phyloP scores from a whole-genome alignment of 2,329 filamentous ascomycete species.

The Fusarium papillatum region DNA sequence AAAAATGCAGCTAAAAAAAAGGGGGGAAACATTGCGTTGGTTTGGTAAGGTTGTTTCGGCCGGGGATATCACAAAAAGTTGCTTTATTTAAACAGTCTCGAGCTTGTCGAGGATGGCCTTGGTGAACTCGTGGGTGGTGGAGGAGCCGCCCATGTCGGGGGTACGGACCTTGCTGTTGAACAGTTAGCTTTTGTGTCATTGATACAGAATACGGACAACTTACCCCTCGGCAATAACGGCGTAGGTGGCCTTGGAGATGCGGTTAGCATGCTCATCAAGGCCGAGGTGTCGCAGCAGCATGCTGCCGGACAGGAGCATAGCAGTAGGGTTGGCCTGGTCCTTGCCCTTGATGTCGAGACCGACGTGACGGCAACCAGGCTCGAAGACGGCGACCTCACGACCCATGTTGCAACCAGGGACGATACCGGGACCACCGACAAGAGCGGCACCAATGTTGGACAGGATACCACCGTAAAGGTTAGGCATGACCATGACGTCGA shows the following conservation, averaged over 20 bases:
- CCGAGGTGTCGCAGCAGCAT: conserved; percentile 99
- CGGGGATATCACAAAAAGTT: conserved; percentile 42
- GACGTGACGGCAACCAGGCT: conserved; percentile 99
- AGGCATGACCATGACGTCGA: conserved; percentile 99
- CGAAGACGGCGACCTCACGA: conserved; percentile 97
- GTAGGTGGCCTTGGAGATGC: conserved; percentile 90
- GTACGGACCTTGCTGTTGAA: conserved; percentile 82
- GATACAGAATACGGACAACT: conserved; percentile 50
- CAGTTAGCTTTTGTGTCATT: conserved; percentile 54
- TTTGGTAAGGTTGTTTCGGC: conserved; percentile 22
- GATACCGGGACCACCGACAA: conserved; percentile 96
- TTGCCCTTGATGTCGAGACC: conserved; percentile 99
- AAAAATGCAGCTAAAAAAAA: conserved; percentile 25
- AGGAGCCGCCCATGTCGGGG: conserved; percentile 93
- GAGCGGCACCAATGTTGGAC: conserved; percentile 97
- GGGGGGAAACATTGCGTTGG: conserved; percentile 23
- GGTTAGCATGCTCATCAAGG: conserved; percentile 97
- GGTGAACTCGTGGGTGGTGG: conserved; percentile 95
- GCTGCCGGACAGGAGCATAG: conserved; percentile 92
- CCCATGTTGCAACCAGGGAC: conserved; percentile 99
- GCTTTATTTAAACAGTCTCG: conserved; percentile 76
- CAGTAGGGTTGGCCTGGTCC: conserved; percentile 98
- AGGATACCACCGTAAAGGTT: conserved; percentile 99
- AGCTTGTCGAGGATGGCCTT: conserved; percentile 95
- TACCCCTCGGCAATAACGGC: conserved; percentile 90